phyloP scores from a whole-genome alignment of 1,139 yeast species.

The Yamadazyma diospyri region DNA sequence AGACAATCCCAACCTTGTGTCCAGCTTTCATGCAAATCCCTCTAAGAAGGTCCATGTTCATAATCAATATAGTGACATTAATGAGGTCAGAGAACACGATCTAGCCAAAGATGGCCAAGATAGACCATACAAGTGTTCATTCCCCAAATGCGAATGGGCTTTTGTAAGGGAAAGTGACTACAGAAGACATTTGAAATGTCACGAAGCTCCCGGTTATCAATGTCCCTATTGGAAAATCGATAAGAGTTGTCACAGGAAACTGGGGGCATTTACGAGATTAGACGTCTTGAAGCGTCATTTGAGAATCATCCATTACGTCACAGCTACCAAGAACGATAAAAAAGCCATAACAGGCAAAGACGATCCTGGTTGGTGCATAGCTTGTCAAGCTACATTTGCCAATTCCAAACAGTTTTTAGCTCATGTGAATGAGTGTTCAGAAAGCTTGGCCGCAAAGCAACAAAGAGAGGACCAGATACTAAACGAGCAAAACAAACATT shows the following conservation, averaged over 20 bases:
- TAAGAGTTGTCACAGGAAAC: slow-evolving; percentile 68
- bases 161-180: slow-evolving; percentile 66
- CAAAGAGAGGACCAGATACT: slow-evolving; percentile 8
- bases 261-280: slow-evolving; percentile 66
- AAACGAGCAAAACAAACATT: slow-evolving; percentile 15
- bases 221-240: slow-evolving; percentile 71
- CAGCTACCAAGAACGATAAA: slow-evolving; percentile 32
- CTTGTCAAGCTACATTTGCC: slow-evolving; percentile 57
- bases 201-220: slow-evolving; percentile 58
- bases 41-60: slow-evolving; percentile 6
- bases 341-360: slow-evolving; percentile 20
- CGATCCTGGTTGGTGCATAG: slow-evolving; percentile 64
- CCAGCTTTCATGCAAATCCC: slow-evolving; percentile 3
- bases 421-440: slow-evolving; percentile 66
- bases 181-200: slow-evolving; percentile 62
- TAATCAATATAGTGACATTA: slow-evolving; percentile 10
- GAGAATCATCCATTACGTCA: slow-evolving; percentile 61
- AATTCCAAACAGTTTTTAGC: slow-evolving; percentile 57
- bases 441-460: slow-evolving; percentile 14
- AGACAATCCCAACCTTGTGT: neutral
- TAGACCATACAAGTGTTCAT: slow-evolving; percentile 44
- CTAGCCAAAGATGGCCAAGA: slow-evolving; percentile 5
- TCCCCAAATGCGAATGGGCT: slow-evolving; percentile 60
- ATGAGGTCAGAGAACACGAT: slow-evolving; percentile 8
- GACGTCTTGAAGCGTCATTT: slow-evolving; percentile 72